phyloP scores from a whole-genome alignment of 805 yeast species.

The Lipomyces kockii region DNA sequence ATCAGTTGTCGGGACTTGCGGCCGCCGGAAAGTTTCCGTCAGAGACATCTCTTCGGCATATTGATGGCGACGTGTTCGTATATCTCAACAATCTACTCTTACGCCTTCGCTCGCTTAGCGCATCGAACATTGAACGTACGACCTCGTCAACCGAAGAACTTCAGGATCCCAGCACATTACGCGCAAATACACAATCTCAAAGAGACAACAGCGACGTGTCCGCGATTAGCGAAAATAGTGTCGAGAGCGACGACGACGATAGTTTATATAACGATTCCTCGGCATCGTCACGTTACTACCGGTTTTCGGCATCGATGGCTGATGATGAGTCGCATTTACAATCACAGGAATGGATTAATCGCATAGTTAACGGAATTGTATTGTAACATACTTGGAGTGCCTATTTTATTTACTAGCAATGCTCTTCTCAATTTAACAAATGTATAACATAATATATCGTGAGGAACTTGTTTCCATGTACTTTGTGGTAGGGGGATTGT shows the following conservation, averaged over 20 bases:
- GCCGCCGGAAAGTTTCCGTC: not conserved
- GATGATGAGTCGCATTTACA: not conserved
- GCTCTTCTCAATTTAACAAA: not conserved
- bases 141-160: not conserved
- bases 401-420: not conserved
- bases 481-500: not conserved
- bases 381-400: not conserved
- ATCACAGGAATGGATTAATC: conserved; percentile 11
- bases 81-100: not conserved
- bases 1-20: not conserved
- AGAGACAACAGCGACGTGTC: not conserved
- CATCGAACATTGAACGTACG: not conserved
- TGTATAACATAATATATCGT: not conserved
- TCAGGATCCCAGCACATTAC: not conserved
- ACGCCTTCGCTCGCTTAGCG: not conserved
- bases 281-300: not conserved
- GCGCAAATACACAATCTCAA: not conserved
- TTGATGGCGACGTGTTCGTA: conserved; percentile 1
- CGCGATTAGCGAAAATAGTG: not conserved
- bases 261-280: not conserved
- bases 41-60: not conserved
- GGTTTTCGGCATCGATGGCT: conserved; percentile 1
- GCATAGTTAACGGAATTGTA: conserved; percentile 11
- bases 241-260: not conserved
- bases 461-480: not conserved